Percentiles rank a stretch among this genome's conserved stretches.
phyloP scores from a whole-genome alignment of 1,139 yeast genomes.

The Entelexis sorbosivorans region DNA sequence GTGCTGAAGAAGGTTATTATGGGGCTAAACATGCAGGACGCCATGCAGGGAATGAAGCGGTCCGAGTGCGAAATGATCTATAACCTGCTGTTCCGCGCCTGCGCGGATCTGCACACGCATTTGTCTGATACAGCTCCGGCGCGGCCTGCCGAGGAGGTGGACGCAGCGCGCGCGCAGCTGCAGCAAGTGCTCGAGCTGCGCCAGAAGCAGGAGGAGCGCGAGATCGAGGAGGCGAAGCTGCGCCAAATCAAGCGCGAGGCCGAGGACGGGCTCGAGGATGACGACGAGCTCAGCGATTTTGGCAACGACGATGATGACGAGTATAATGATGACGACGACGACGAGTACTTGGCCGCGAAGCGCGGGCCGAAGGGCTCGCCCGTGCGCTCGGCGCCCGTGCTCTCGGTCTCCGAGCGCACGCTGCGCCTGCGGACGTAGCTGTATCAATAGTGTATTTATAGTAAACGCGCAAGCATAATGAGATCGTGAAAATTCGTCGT shows the following conservation, averaged over 20 bases:
- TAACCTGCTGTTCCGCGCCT: slow-evolving; percentile 18
- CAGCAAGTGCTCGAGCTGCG: slow-evolving; percentile 1
- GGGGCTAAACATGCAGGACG: slow-evolving; percentile 20
- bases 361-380: neutral
- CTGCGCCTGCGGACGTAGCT: neutral
- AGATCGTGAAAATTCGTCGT: neutral
- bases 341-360: neutral
- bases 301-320: slow-evolving; percentile 3
- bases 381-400: neutral
- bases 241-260: slow-evolving; percentile 5
- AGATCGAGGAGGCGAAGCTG: neutral
- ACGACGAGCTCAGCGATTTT: slow-evolving; percentile 5
- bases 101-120: slow-evolving; percentile 16
- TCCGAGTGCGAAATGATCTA: slow-evolving; percentile 21
- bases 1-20: slow-evolving; percentile 17
- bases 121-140: slow-evolving; percentile 12
- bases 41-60: slow-evolving; percentile 17
- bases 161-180: slow-evolving; percentile 1
- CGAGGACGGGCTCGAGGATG: slow-evolving; percentile 1
- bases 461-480: no score
- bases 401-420: neutral
- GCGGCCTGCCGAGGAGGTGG: slow-evolving; percentile 3
- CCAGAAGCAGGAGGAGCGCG: neutral
- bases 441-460: neutral
- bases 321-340: slow-evolving; percentile 6